Conservation (phyloP, 768 basidiomycete genomes). For the Xerocomellus dryophilus region DNA sequence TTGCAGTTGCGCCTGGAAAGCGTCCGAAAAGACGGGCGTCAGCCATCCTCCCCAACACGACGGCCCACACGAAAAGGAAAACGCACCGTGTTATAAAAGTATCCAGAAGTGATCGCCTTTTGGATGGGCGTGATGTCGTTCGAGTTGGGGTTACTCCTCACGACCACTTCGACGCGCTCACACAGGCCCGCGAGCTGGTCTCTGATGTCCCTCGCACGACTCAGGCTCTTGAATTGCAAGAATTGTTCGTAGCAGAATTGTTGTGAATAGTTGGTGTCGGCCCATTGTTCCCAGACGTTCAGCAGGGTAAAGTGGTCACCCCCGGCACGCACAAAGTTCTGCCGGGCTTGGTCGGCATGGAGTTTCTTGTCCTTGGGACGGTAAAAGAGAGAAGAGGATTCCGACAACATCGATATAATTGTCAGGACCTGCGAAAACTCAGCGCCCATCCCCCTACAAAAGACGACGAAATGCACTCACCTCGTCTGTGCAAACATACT, state of each 20-base stretch:
- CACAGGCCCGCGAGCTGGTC: conserved; percentile 94
- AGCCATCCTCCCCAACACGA: not conserved
- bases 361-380: conserved; percentile 98
- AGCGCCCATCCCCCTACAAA: not conserved
- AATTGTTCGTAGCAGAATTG: conserved; percentile 97
- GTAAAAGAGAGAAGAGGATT: conserved; percentile 92
- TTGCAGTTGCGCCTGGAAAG: conserved; percentile 76
- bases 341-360: conserved; percentile 95
- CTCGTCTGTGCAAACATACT: conserved; percentile 94
- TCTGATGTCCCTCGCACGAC: conserved; percentile 92
- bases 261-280: conserved; percentile 94
- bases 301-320: conserved; percentile 98
- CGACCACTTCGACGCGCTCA: conserved; percentile 93
- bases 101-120: conserved; percentile 92
- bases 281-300: conserved; percentile 99
- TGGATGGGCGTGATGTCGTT: conserved; percentile 92
- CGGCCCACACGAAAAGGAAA: not conserved
- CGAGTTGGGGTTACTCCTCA: conserved; percentile 83
- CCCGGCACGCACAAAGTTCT: conserved; percentile 93
- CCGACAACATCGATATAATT: conserved; percentile 95
- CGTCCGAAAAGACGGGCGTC: not conserved
- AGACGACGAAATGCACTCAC: conserved; percentile 40
- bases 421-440: conserved; percentile 68
- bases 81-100: conserved; percentile 91
- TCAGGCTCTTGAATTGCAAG: conserved; percentile 91